Conservation (phyloP, 345 rosid species). For the Dipteronia dyeriana region DNA sequence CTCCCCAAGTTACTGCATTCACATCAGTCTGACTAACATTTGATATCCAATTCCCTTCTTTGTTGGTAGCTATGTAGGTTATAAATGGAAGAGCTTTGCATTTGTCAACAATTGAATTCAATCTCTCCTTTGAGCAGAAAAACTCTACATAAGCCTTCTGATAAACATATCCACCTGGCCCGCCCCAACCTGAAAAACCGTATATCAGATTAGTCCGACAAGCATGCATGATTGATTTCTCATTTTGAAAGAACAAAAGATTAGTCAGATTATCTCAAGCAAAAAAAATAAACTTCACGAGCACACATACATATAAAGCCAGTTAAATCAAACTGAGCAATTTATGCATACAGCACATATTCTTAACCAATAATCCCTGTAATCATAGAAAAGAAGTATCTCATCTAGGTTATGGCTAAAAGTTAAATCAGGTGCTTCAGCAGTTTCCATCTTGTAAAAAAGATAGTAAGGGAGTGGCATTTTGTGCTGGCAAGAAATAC, state of each 20-base stretch:
- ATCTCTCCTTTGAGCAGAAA: conserved; percentile 81
- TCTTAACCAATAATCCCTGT: neutral
- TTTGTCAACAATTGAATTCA: conserved; percentile 61
- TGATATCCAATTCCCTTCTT: conserved; percentile 60
- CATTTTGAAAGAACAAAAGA: neutral
- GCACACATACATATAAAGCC: neutral
- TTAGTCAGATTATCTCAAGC: neutral
- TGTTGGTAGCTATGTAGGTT: conserved; percentile 77
- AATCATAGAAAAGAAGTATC: no score
- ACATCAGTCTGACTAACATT: conserved; percentile 51
- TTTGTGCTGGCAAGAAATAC: no score
- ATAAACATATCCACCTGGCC: conserved; percentile 90
- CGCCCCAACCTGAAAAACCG: conserved; percentile 86
- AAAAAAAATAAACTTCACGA: neutral
- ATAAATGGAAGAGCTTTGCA: conserved; percentile 60
- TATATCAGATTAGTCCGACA: neutral
- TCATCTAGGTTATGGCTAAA: no score
- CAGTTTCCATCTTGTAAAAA: no score
- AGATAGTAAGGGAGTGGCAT: no score
- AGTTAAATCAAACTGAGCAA: neutral
- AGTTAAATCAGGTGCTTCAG: no score
- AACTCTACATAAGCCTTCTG: conserved; percentile 97
- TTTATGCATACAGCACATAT: neutral
- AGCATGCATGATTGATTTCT: neutral
- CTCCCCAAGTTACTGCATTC: conserved; percentile 99